phyloP scores from a whole-genome alignment of 371 early-diverging fungal genomes.

The Lichtheimia hyalospora region DNA sequence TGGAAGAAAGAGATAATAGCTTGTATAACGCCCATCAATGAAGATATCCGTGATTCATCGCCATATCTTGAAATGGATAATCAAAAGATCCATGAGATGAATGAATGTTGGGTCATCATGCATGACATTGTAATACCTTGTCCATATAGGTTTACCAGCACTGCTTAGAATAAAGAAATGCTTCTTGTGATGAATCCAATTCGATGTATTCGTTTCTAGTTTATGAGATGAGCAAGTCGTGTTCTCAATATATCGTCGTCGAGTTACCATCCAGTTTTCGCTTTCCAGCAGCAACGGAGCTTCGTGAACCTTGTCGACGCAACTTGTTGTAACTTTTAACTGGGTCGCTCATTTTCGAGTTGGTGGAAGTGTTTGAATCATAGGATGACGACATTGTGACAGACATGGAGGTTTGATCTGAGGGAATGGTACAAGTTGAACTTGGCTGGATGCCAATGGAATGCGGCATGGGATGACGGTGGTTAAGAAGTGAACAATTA shows the following conservation, averaged over 20 bases:
- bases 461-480: conserved; percentile 5
- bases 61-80: conserved; percentile 67
- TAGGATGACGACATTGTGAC: conserved; percentile 20
- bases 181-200: conserved; percentile 68
- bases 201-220: conserved; percentile 14
- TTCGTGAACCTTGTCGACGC: conserved; percentile 37
- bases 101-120: too few relatives aligned
- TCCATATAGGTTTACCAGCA: conserved; percentile 89
- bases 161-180: conserved; percentile 84
- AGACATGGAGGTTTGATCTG: conserved; percentile 17
- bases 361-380: conserved; percentile 34
- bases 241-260: background rate
- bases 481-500: too few relatives aligned
- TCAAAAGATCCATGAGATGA: background rate
- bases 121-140: conserved; percentile 40
- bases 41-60: conserved; percentile 85
- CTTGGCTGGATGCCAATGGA: conserved; percentile 10
- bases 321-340: conserved; percentile 39
- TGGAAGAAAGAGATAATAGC: conserved; percentile 87
- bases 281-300: conserved; percentile 24
- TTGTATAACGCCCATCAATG: conserved; percentile 90
- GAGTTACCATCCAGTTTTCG: conserved; percentile 12
- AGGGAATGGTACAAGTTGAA: conserved; percentile 3
- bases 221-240: background rate
- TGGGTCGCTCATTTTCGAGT: conserved; percentile 36